phyloP scores from a whole-genome alignment of 179 eudicot species.

The Heliamphora pulchella region DNA sequence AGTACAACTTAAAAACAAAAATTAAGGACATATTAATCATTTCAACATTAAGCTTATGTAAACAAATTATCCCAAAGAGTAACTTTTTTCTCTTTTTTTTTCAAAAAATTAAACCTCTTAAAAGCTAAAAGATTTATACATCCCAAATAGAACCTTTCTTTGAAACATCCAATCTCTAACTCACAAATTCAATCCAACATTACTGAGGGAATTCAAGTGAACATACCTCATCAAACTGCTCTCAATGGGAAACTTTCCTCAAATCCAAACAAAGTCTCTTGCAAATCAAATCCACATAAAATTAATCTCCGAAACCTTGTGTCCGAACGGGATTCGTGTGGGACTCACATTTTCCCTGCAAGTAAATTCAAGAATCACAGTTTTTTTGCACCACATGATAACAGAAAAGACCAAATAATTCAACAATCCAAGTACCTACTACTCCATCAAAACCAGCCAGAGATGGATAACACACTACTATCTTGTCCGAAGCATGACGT shows the following conservation, averaged over 20 bases:
- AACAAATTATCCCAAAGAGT: too few relatives aligned
- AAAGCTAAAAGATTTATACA: too few relatives aligned
- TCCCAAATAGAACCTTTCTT: too few relatives aligned
- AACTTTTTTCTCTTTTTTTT: too few relatives aligned
- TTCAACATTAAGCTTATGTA: too few relatives aligned
- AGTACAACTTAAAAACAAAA: too few relatives aligned
- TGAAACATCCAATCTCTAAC: background rate
- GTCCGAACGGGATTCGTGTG: background rate
- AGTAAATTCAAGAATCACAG: constrained; percentile 12
- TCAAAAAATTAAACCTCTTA: too few relatives aligned
- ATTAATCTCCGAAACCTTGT: background rate
- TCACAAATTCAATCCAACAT: background rate
- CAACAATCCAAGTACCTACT: background rate
- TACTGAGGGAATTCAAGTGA: background rate
- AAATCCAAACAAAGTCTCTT: background rate
- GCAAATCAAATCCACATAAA: background rate
- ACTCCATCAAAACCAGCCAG: background rate
- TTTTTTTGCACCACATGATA: background rate
- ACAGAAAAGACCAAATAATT: background rate
- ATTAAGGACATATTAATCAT: too few relatives aligned
- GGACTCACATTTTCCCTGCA: constrained; percentile 10
- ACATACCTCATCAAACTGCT: background rate
- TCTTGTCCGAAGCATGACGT: constrained; percentile 6
- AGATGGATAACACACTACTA: constrained; percentile 12
- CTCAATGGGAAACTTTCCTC: background rate